phyloP scores from a whole-genome alignment of 495 filamentous ascomycete species.

The Xylaria venustula region DNA sequence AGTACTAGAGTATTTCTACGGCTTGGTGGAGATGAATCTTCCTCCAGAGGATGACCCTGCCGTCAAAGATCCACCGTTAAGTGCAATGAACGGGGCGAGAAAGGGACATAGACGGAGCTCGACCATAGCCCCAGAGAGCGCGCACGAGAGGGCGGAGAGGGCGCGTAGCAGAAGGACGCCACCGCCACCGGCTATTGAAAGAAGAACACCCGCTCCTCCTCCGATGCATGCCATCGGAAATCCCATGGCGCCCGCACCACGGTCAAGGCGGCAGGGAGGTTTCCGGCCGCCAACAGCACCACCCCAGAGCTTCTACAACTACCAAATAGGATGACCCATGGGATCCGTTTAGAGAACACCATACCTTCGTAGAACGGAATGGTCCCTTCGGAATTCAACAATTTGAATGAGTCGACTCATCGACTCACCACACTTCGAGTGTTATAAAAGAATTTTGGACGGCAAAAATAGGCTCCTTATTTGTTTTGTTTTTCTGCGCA shows the following conservation, averaged over 20 bases:
- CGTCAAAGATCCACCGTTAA: conserved; percentile 56
- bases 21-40: conserved; percentile 58
- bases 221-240: conserved; percentile 18
- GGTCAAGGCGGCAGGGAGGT: conserved; percentile 20
- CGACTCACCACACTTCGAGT: neutral
- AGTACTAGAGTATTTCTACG: conserved; percentile 71
- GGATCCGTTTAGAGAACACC: neutral
- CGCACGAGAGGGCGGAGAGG: conserved; percentile 29
- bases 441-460: neutral
- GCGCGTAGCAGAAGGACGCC: conserved; percentile 24
- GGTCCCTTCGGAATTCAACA: neutral
- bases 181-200: conserved; percentile 27
- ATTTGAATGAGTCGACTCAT: neutral
- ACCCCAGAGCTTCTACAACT: conserved; percentile 7
- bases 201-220: conserved; percentile 28
- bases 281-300: conserved; percentile 9
- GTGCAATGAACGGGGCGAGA: conserved; percentile 46
- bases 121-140: conserved; percentile 27
- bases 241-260: conserved; percentile 27
- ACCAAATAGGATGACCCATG: neutral
- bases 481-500: neutral
- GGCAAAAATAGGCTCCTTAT: neutral
- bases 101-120: conserved; percentile 35
- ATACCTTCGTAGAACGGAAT: neutral
- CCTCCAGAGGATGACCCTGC: conserved; percentile 53